These are phyloP conservation scores for Camellia oleifera DNA, from an alignment of 179 eudicot genomes.

Conservation along the genomic window DNA sequence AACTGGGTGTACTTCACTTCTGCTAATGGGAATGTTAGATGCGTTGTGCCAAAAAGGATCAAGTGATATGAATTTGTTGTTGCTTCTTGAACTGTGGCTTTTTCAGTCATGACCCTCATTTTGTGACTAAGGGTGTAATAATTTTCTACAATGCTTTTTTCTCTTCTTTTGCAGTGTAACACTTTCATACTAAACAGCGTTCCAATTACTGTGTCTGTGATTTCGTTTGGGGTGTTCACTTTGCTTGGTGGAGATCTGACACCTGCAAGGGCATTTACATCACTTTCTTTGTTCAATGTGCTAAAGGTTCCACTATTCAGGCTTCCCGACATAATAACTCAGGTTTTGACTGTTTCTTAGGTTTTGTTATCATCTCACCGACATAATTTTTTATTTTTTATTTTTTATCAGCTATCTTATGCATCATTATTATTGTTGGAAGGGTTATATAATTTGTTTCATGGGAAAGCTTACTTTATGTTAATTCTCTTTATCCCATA, in stretches of 20 bases:
- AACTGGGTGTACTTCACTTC: too few relatives aligned
- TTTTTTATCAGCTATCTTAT: neutral
- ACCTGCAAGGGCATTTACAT: conserved; percentile 91
- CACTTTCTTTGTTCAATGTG: conserved; percentile 78
- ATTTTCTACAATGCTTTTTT: conserved; percentile 11
- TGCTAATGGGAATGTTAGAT: neutral
- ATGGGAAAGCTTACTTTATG: neutral
- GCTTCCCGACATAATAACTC: conserved; percentile 84
- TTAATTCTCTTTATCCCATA: neutral
- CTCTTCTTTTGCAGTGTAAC: conserved; percentile 53
- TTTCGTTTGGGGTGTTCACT: conserved; percentile 74
- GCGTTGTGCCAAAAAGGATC: neutral
- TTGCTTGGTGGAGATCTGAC: conserved; percentile 85
- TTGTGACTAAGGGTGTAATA: neutral
- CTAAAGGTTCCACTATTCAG: conserved; percentile 73
- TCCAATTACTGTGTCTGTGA: conserved; percentile 77
- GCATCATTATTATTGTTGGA: neutral
- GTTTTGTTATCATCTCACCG: neutral
- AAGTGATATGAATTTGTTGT: neutral
- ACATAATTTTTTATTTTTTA: neutral
- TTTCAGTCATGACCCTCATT: neutral
- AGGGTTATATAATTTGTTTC: neutral
- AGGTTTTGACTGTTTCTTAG: conserved; percentile 34
- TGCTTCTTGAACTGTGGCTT: neutral
- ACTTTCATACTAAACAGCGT: conserved; percentile 72